phyloP scores from a whole-genome alignment of 73 alveolate genomes.

The Uronychia binucleata region DNA sequence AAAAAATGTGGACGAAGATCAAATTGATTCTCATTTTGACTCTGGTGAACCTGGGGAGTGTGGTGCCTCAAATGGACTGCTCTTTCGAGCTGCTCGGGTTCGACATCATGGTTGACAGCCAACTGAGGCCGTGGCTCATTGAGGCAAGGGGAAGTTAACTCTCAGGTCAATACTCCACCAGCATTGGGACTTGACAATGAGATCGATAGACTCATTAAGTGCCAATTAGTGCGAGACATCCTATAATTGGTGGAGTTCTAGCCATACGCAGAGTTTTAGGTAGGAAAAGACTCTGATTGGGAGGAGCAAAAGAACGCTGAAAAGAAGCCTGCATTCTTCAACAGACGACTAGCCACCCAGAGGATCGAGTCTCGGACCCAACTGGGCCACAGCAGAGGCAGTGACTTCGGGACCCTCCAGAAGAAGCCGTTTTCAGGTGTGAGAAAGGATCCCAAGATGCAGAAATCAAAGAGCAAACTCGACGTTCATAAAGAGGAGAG shows the following conservation, averaged over 20 bases:
- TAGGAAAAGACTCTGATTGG: background rate
- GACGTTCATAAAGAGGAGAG: background rate
- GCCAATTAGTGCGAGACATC: constrained; percentile 49
- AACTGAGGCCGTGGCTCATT: constrained; percentile 62
- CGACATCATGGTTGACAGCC: constrained; percentile 55
- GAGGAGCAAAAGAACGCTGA: constrained; percentile 20
- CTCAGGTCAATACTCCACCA: constrained; percentile 46
- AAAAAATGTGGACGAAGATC: constrained; percentile 44
- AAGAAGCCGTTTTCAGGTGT: no score
- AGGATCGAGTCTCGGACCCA: background rate
- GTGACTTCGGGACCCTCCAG: no score
- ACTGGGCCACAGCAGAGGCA: background rate
- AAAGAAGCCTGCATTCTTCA: constrained; percentile 13
- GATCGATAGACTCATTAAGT: constrained; percentile 46
- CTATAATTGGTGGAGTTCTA: constrained; percentile 36
- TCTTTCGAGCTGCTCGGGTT: constrained; percentile 64
- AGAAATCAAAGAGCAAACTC: background rate
- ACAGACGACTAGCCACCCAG: constrained; percentile 30
- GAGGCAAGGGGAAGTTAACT: constrained; percentile 44
- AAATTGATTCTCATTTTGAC: constrained; percentile 51
- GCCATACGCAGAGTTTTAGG: constrained; percentile 3
- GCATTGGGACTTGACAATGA: constrained; percentile 59
- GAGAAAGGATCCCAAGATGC: no score
- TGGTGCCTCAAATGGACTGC: constrained; percentile 46
- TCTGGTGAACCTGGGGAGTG: constrained; percentile 25